Conservation (phyloP, 495 filamentous ascomycete species). For the Parachaetomium inaequale region DNA sequence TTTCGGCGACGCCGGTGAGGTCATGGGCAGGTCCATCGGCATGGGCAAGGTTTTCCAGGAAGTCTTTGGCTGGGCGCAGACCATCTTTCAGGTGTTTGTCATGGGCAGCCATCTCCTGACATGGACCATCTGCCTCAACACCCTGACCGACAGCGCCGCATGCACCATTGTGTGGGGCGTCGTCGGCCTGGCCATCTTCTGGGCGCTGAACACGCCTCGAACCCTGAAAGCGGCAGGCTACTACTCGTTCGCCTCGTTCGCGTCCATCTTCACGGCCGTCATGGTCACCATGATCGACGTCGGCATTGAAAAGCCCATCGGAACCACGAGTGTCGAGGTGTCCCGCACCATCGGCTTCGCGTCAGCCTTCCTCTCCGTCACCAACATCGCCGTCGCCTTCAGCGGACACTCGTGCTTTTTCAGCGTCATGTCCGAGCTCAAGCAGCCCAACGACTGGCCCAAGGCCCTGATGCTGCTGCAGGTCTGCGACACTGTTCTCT, state of each 20-base stretch:
- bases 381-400: slow-evolving; percentile 26
- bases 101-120: slow-evolving; percentile 26
- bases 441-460: slow-evolving; percentile 25
- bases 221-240: slow-evolving; percentile 19
- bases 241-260: slow-evolving; percentile 25
- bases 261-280: slow-evolving; percentile 24
- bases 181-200: slow-evolving; percentile 22
- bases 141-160: slow-evolving; percentile 15
- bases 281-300: slow-evolving; percentile 27
- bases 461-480: slow-evolving; percentile 23
- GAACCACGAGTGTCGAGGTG: slow-evolving; percentile 15
- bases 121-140: slow-evolving; percentile 26
- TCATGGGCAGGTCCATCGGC: slow-evolving; percentile 22
- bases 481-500: slow-evolving; percentile 20
- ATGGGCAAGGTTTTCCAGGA: slow-evolving; percentile 20
- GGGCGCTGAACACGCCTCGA: slow-evolving; percentile 18
- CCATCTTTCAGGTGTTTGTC: slow-evolving; percentile 22
- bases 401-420: slow-evolving; percentile 29
- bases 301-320: slow-evolving; percentile 23
- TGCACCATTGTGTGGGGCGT: slow-evolving; percentile 27
- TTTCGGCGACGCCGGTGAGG: slow-evolving; percentile 23
- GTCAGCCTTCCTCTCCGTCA: slow-evolving; percentile 19
- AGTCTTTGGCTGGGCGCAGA: slow-evolving; percentile 24
- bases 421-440: slow-evolving; percentile 24
- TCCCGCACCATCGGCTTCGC: slow-evolving; percentile 16